Conservation (phyloP, 495 filamentous ascomycete genomes). For the Neurospora sp. region DNA sequence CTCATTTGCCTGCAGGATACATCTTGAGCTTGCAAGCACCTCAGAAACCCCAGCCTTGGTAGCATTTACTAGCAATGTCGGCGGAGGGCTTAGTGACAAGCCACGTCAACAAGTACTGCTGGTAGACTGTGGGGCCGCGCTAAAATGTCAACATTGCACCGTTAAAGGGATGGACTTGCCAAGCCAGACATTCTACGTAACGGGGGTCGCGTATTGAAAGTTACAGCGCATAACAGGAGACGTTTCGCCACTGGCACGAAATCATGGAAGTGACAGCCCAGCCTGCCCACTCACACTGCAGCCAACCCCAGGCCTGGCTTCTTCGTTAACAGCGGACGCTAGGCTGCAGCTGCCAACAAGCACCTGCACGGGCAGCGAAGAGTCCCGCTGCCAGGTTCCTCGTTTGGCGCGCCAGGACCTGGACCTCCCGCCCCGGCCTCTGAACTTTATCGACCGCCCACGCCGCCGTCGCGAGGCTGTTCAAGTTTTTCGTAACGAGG, state of each 20-base stretch:
- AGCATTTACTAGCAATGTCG: no score
- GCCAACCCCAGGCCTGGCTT: neutral
- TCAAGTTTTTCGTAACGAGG: neutral
- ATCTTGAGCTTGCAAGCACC: no score
- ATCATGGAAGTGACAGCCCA: neutral
- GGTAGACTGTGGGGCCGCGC: no score
- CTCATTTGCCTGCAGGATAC: no score
- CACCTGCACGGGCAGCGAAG: neutral
- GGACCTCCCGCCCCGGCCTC: neutral
- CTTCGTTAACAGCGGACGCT: neutral
- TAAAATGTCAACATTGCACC: no score
- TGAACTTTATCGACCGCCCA: neutral
- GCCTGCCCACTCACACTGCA: neutral
- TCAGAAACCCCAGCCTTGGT: no score
- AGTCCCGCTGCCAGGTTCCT: neutral
- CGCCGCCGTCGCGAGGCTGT: neutral
- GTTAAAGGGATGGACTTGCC: neutral
- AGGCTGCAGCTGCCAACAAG: neutral
- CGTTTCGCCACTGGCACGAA: neutral
- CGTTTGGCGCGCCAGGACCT: neutral
- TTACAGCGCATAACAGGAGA: neutral
- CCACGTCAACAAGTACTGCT: no score
- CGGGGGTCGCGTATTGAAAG: neutral
- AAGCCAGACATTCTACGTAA: neutral
- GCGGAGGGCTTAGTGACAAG: no score